Evolutionary conservation across 1,284 basidiomycete species (phyloP), one percentile per base, ranked within the genome.

Genomic region (Calocybe gambosa): DNA sequence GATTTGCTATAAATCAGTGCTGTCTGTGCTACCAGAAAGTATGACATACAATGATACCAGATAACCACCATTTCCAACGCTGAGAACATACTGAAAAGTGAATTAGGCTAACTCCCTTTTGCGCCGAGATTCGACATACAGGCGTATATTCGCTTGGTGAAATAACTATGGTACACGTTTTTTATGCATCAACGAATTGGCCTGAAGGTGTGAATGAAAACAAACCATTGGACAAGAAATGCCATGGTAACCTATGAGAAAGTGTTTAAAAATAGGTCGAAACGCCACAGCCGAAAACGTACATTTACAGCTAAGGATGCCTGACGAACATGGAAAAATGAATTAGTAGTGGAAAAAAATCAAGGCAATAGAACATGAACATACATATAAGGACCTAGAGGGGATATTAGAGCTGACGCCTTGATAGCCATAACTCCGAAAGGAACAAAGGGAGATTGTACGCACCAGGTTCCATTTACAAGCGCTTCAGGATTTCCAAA

Each of bases 161-260:
- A 71, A 46, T 69, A 71, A 34, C 70, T 71, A 13, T 38, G 15
- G 19, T 33, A 28, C 28, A 29, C 5, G 25, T n/a, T 39, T 16
- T 41, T 29, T 33, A n/a, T n/a, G n/a, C n/a, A 7, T 40, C 23
- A n/a, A 16, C 16, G 15, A 21, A n/a, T 35, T 35, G 4, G 5
- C 33, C 13, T 12, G 35, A 6, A 18, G 23, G 35, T 9, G 25
- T 12, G n/a, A 47, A 16, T n/a, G 9, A 7, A 37, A 34, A 56
- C 64, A 19, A 40, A 67, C 65, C 58, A 58, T 58, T 71, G 68
- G 3, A 65, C 63, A 31, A 67, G 51, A 42, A 69, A 66, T 28
- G 66, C 66, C 35, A 68, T 61, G 28, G 61, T 10, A 40, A 69
- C 15, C 36, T 38, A 38, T 37, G 19, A 23, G 2, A 20, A 2